Evolutionary conservation across 2,329 filamentous ascomycete genomes (phyloP).

Genomic region (Exophiala viscosa): DNA sequence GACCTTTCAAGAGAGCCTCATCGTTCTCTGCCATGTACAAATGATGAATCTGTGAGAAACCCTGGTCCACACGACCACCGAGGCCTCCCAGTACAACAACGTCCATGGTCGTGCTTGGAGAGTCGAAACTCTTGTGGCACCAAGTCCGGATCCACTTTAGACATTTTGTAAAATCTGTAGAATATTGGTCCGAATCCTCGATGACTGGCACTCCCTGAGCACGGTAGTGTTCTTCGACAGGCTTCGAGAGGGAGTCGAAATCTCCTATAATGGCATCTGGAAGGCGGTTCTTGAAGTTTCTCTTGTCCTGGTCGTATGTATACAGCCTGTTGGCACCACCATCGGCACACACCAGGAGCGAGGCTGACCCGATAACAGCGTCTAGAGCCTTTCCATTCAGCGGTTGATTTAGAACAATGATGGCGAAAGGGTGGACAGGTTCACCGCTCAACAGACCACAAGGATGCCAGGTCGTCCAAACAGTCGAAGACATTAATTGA

Average conservation of each 20-base stretch:
- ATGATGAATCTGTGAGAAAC: conserved; percentile 82
- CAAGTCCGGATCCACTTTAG: conserved; percentile 55
- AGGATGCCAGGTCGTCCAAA: conserved; percentile 18
- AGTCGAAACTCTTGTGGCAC: conserved; percentile 13
- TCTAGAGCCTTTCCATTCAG: conserved; percentile 45
- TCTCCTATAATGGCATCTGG: conserved; percentile 80
- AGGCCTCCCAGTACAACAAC: conserved; percentile 82
- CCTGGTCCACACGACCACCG: conserved; percentile 88
- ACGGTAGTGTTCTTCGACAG: conserved; percentile 64
- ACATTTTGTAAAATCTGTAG: conserved; percentile 88
- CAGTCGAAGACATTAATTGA: neutral
- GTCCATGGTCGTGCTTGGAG: conserved; percentile 43
- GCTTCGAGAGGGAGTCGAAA: conserved; percentile 72
- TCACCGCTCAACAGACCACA: conserved; percentile 16
- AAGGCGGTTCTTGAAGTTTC: conserved; percentile 36
- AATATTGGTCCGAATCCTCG: conserved; percentile 73
- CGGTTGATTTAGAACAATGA: conserved; percentile 61
- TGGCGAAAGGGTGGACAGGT: conserved; percentile 32
- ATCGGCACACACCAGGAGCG: conserved; percentile 75
- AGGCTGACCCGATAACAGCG: conserved; percentile 46
- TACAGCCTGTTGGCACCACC: conserved; percentile 80
- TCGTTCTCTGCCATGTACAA: conserved; percentile 54
- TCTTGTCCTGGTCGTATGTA: conserved; percentile 31
- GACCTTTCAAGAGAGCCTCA: conserved; percentile 47
- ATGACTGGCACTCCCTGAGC: conserved; percentile 60